Evolutionary conservation across 495 filamentous ascomycete genomes (phyloP).

Genomic region (Penicillium tannophilum): DNA sequence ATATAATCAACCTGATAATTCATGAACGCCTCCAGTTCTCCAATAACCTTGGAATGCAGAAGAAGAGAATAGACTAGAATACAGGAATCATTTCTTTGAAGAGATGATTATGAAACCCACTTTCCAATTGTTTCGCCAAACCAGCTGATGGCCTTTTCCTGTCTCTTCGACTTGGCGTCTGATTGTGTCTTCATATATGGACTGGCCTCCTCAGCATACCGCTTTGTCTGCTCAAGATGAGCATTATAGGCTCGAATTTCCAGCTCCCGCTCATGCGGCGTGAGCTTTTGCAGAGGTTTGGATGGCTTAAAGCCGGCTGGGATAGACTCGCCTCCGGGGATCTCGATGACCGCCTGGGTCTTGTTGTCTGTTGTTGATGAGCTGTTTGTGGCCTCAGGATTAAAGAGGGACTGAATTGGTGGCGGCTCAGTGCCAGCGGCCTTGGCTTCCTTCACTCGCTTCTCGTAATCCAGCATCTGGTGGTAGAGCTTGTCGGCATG

Average conservation of each 20-base stretch:
- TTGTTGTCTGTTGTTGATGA: conserved; percentile 3
- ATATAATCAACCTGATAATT: neutral
- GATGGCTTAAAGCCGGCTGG: conserved; percentile 47
- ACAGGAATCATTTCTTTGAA: neutral
- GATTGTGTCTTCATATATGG: conserved; percentile 59
- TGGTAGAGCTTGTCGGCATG: conserved; percentile 90
- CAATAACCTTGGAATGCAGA: neutral
- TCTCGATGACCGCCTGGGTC: conserved; percentile 27
- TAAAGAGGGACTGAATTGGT: conserved; percentile 44
- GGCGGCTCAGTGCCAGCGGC: conserved; percentile 53
- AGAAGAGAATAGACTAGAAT: conserved; percentile 9
- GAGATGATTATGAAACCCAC: conserved; percentile 37
- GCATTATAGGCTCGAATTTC: conserved; percentile 66
- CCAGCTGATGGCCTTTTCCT: conserved; percentile 58
- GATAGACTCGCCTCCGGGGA: conserved; percentile 38
- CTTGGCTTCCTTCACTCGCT: conserved; percentile 65
- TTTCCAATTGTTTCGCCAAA: conserved; percentile 55
- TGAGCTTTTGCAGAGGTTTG: conserved; percentile 58
- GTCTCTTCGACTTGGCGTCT: conserved; percentile 57
- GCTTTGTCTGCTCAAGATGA: conserved; percentile 58
- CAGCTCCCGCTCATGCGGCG: conserved; percentile 62
- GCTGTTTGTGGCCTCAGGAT: conserved; percentile 30
- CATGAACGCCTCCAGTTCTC: neutral
- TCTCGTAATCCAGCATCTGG: conserved; percentile 77
- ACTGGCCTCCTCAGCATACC: conserved; percentile 54